Base-by-base conservation (phyloP, 768 basidiomycete genomes). In the Hemileccinum rubropunctum region DNA sequence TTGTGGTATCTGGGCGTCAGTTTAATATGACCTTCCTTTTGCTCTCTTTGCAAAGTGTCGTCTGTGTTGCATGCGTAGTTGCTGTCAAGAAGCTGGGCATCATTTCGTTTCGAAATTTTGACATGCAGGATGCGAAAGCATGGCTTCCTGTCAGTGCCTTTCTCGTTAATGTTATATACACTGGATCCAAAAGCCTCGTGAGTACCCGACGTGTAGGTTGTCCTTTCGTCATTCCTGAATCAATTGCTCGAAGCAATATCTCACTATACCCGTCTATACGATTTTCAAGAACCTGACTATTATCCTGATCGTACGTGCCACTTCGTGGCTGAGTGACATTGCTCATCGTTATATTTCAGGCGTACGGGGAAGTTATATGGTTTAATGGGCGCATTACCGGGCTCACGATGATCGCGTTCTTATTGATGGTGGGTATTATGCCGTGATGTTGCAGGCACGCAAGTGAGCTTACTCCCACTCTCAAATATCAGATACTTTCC, bases 251-350 rank as follows among this genome's bases (percentile, higher is more conserved):
- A 68, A 98, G 94, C 97, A 98, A 95, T 92, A 85, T 71, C 77
- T 99, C 42, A 90, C 84, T 57, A 98, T 99, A 70, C 97, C 97
- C 0, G 85, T 98, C 23, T 99, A 98, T 72, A 98, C 97, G 1
- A 98, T 99, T 56, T 98, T 98, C 81, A 99, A 99, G 72, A 99
- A 99, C 67, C 64, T 98, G 62, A 98, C 97, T n/a, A 99, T 98
- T 61, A 98, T 99, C 57, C 79, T 99, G 26, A 98, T 98, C 63
- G 95, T 92, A 56, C 57, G 87, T 76, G 9, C 20, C 45, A 20
- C 23, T 14, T 44, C 17, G 13, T 48, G 18, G 4, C 18, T 6
- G 26, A 15, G 36, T 51, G 47, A 33, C 9, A 20, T 42, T 46
- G 6, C 42, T 49, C 53, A 48, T 27, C 13, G 5, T 32, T 30